Percentiles rank a stretch among this genome's conserved stretches.
Conservation (phyloP, 345 rosid species). For the Hibiscus mutabilis region DNA sequence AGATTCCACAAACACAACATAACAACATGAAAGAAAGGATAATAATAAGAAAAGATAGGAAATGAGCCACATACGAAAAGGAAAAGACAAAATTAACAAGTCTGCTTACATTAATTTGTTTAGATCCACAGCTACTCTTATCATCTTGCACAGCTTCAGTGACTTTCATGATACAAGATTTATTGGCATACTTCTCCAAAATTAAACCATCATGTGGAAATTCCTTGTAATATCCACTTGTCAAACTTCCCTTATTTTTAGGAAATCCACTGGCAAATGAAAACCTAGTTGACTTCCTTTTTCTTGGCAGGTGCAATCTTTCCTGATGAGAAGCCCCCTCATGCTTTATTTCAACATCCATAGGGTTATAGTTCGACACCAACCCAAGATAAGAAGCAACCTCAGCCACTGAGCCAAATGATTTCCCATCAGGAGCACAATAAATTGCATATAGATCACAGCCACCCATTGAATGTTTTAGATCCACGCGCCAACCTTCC, state of each 20-base stretch:
- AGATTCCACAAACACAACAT: not conserved
- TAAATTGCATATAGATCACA: conserved; percentile 52
- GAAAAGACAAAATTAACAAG: conserved; percentile 1
- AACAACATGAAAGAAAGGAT: not conserved
- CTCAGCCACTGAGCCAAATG: conserved; percentile 67
- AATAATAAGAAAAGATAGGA: not conserved
- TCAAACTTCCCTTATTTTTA: conserved; percentile 43
- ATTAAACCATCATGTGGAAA: conserved; percentile 33
- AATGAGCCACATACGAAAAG: not conserved
- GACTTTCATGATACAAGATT: conserved; percentile 27
- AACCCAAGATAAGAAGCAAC: conserved; percentile 88
- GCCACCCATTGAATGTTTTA: conserved; percentile 42
- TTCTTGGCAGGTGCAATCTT: conserved; percentile 41
- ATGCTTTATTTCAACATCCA: conserved; percentile 38
- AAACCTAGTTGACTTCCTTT: conserved; percentile 48
- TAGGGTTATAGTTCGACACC: conserved; percentile 33
- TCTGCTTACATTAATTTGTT: conserved; percentile 47
- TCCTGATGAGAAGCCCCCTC: conserved; percentile 51
- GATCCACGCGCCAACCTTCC: conserved; percentile 82
- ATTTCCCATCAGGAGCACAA: conserved; percentile 76
- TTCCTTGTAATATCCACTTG: conserved; percentile 36
- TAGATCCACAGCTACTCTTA: conserved; percentile 24
- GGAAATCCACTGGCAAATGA: conserved; percentile 41
- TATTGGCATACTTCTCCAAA: conserved; percentile 26
- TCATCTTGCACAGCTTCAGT: conserved; percentile 36